phyloP scores from a whole-genome alignment of 257 asterid genomes.

The Lantana camara region DNA sequence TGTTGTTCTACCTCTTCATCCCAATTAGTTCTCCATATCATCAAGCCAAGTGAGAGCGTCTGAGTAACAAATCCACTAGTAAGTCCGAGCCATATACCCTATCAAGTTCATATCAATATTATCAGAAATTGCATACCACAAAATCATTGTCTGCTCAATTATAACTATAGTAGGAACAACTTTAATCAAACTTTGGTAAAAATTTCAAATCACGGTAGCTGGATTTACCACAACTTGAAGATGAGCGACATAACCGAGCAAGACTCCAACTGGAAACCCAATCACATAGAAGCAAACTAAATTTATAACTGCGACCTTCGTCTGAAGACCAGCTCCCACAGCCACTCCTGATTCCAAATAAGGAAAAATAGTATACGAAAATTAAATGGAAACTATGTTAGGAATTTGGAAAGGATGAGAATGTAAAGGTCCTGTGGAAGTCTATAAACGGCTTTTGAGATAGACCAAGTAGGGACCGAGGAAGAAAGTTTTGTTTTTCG shows the following conservation, averaged over 20 bases:
- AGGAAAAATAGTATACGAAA: neutral
- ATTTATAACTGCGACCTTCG: conserved; percentile 30
- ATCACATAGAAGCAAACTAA: conserved; percentile 33
- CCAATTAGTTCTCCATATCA: conserved; percentile 45
- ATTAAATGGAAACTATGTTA: too few species aligned
- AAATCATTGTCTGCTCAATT: neutral
- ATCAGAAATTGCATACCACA: neutral
- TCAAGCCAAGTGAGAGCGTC: conserved; percentile 48
- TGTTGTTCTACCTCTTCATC: conserved; percentile 37
- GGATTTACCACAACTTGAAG: conserved; percentile 24
- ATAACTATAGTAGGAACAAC: neutral
- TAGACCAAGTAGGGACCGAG: too few species aligned
- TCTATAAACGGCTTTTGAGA: too few species aligned
- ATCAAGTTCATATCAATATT: neutral
- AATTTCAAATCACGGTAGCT: neutral
- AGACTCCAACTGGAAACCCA: conserved; percentile 37
- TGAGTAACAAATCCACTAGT: conserved; percentile 49
- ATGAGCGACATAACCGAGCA: conserved; percentile 34
- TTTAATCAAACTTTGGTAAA: neutral
- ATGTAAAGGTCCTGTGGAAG: neutral
- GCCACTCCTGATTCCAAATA: conserved; percentile 33
- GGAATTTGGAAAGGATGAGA: too few species aligned
- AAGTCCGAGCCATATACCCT: conserved; percentile 78
- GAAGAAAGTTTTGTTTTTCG: too few species aligned
- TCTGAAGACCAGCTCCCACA: conserved; percentile 39